Percentiles rank a stretch among this genome's conserved stretches.
phyloP scores from a whole-genome alignment of 306 rosid species.

The Citrullus amarus region DNA sequence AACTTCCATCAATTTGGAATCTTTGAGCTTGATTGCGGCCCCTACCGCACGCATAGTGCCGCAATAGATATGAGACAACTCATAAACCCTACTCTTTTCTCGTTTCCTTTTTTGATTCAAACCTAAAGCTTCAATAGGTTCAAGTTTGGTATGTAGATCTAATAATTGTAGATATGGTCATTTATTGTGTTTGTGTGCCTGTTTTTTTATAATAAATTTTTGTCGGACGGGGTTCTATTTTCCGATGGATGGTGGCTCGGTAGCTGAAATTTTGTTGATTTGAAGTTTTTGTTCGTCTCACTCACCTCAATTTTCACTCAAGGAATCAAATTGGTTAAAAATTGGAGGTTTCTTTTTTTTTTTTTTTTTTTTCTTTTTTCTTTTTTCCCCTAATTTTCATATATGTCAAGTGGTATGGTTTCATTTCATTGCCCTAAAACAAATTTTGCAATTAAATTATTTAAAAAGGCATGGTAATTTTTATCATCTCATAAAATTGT shows the following conservation, averaged over 20 bases:
- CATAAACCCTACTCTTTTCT: background rate
- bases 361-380: too few relatives aligned
- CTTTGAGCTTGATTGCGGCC: background rate
- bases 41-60: slow-evolving; percentile 12
- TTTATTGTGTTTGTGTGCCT: background rate
- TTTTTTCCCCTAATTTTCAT: too few relatives aligned
- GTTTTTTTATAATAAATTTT: background rate
- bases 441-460: too few relatives aligned
- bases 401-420: too few relatives aligned
- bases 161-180: background rate
- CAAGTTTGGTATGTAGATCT: background rate
- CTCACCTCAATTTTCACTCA: background rate
- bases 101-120: background rate
- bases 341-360: too few relatives aligned
- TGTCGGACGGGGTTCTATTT: background rate
- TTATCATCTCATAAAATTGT: too few relatives aligned
- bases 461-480: too few relatives aligned
- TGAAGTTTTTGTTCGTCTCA: background rate
- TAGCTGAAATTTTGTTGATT: background rate
- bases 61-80: background rate
- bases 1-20: background rate
- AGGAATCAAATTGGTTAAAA: too few relatives aligned
- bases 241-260: background rate
- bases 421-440: too few relatives aligned
- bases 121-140: background rate